Base-by-base conservation (phyloP, 1,284 basidiomycete species). In the Ustilago xerochloae region DNA sequence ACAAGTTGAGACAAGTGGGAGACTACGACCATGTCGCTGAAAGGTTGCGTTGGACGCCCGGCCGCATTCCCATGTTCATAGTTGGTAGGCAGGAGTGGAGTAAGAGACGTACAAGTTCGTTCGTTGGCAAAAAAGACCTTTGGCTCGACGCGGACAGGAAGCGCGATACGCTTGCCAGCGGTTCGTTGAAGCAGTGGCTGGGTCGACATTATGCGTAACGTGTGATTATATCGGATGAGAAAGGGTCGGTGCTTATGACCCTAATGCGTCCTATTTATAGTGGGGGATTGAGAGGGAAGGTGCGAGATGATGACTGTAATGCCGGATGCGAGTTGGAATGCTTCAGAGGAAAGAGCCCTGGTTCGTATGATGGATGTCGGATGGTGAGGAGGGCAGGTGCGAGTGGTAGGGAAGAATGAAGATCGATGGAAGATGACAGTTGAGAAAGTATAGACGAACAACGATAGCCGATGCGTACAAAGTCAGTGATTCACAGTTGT, bases 151-250 rank as follows among this genome's bases (percentile, higher is more conserved):
- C 82, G 79, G 29, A 84, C 82, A 28, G 82, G 82, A 24, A 84
- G 78, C 32, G 82, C 82, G 41, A 84, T 84, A 48, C 82, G 75
- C 80, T 84, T 84, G 50, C 81, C 81, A 3, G 94, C 93, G 16
- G 95, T 97, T 65, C 97, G 91, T 86, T 99, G 96, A 48, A 99
- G 91, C 48, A 99, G 90, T 20, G 97, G 97, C 85, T 98, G 97
- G 58, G 94, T 97, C 18, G 96, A 99, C 97, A 97, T 97, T 65
- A 33, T 69, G 52, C 29, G 16, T 22, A 46, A 22, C 50, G 15
- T 22, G 32, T n/a, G n/a, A n/a, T n/a, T n/a, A n/a, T n/a, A n/a
- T n/a, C n/a, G n/a, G n/a, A n/a, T n/a, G n/a, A n/a, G n/a, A n/a
- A n/a, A n/a, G n/a, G n/a, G n/a, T n/a, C n/a, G n/a, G n/a, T n/a